Evolutionary conservation across 148 eudicot species (phyloP), one percentile per base, ranked within the genome.

Genomic region (Heliosperma pusillum): DNA sequence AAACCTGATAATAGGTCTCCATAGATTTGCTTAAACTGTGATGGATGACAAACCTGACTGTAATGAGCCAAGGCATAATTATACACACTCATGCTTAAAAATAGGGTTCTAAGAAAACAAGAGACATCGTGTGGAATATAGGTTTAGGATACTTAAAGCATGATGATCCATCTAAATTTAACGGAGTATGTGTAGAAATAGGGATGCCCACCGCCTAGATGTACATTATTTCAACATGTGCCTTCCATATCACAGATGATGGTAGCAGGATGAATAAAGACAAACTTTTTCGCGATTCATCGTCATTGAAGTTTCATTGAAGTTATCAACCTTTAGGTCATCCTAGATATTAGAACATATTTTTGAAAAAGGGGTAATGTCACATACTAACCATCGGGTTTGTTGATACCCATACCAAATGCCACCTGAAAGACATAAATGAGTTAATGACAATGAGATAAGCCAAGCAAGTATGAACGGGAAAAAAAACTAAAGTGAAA

Each of bases 1-100:
- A 77, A 76, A 94, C 98, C 98, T 95, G 98, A 77, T 95, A 95
- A 82, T 95, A 95, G 24, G 98, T 95, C 89, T 95, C 98, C 98
- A 95, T 92, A 81, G 98, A 92, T 87, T 95, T 95, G 91, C 98
- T 88, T 59, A 95, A 85, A 79, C 96, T 95, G 82, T 95, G 98
- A 86, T 95, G 98, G 76, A 95, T 83, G 83, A 95, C 98, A 83
- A 95, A 95, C 92, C 98, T 95, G 93, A 95, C 98, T 94, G 82
- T 75, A 90, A 76, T 71, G 73, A 85, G 73, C 78, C 29, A 69
- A 56, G 44, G 73, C 55, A 52, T 70, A 74, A 63, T 45, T 69
- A 74, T 69, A 50, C 30, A 19, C 52, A 50, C 10, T 10, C 52
- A 33, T 58, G 21, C 66, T 10, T 45, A 8, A 26, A 57, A n/a